Evolutionary conservation across 495 filamentous ascomycete genomes (phyloP).

Genomic region (Podospora bellae-mahoneyi): DNA sequence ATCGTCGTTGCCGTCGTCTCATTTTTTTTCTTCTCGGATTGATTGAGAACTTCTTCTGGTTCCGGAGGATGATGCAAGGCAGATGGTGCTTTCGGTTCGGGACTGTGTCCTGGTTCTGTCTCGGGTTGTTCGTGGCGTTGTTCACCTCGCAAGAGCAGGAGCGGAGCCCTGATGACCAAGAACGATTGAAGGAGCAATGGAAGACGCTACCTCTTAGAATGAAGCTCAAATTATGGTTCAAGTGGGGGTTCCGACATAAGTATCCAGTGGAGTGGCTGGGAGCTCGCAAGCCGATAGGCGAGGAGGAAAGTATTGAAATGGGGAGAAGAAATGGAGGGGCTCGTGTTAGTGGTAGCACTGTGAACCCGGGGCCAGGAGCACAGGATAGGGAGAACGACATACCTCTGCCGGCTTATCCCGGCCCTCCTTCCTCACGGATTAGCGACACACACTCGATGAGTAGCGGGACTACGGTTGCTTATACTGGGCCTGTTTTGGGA

Average conservation of each 20-base stretch:
- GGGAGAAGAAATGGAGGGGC: too few relatives aligned
- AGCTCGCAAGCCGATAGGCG: too few relatives aligned
- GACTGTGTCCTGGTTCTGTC: conserved; percentile 47
- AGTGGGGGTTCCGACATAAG: conserved; percentile 49
- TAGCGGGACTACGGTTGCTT: too few relatives aligned
- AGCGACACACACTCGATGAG: too few relatives aligned
- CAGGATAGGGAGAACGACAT: too few relatives aligned
- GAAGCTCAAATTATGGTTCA: conserved; percentile 46
- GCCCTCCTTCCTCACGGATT: too few relatives aligned
- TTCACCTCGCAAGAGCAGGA: conserved; percentile 42
- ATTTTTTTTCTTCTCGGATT: conserved; percentile 50
- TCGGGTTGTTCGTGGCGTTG: conserved; percentile 42
- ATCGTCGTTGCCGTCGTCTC: too few relatives aligned
- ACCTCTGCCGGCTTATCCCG: too few relatives aligned
- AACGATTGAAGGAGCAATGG: conserved; percentile 43
- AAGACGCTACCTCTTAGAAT: conserved; percentile 36
- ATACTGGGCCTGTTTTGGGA: too few relatives aligned
- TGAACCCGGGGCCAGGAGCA: too few relatives aligned
- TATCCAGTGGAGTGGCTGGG: conserved; percentile 41
- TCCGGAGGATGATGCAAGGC: conserved; percentile 51
- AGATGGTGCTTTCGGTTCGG: conserved; percentile 47
- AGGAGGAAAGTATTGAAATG: too few relatives aligned
- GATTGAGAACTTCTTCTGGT: conserved; percentile 49
- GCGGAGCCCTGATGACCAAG: conserved; percentile 41
- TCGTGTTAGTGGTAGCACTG: too few relatives aligned